Evolutionary conservation across 176 grass and related monocot genomes (phyloP), one percentile per base, ranked within the genome.

Genomic region (Bromus sterilis): DNA sequence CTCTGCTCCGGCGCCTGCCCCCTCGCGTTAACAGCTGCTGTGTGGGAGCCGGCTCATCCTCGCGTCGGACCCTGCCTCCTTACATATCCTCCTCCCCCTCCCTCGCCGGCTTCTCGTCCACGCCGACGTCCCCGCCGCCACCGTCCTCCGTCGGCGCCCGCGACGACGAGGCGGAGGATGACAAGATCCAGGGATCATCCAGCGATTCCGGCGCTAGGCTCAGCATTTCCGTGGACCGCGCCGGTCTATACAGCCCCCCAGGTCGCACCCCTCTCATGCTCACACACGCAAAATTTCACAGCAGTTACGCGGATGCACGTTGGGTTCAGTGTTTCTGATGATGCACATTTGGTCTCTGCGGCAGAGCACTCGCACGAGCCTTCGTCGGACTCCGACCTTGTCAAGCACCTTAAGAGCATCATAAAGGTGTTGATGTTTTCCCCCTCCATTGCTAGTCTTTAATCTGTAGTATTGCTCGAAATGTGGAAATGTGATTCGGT

Each of bases 341-440:
- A 25, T 78, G 28, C 18, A 59, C 8, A 42, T 25, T 89, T 7
- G 21, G 74, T 30, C 16, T 60, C 53, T 74, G 78, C 37, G 44
- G 28, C 81, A 98, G 95, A 91, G 64, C 92, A 98, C 66, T 85
- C 78, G 55, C 92, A 94, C 70, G 82, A 89, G 79, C 78, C 88
- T 11, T 86, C 90, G 2, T 86, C 82, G 1, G 95, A 94, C 35
- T 86, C 92, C 20, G 88, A 93, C 36, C 90, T 98, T 59, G 82
- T 98, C 66, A 98, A 95, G 90, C 88, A 98, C 84, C 82, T 98
- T 68, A 98, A 91, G 88, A 95, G 92, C 73, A 94, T 98, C 40
- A 93, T 98, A 88, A 86, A 93, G 92, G 92, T 98, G 41, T 30
- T 26, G 37, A 43, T 71, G 62, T 24, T 56, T 25, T 10, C 55